Conservation (phyloP, 495 filamentous ascomycete genomes). For the Lentithecium fluviatile region DNA sequence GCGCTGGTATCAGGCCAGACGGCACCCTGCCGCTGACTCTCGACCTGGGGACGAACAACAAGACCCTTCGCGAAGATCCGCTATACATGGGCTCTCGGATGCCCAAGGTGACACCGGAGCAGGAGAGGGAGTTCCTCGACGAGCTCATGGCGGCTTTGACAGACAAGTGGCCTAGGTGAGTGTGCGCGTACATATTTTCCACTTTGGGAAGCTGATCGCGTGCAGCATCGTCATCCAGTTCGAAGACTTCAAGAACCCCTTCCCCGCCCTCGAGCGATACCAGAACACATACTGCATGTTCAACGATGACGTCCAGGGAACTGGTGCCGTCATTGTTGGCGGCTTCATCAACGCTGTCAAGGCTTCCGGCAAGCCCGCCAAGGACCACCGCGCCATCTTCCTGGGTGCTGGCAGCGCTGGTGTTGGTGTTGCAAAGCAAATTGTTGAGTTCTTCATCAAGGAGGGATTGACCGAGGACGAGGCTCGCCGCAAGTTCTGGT, state of each 20-base stretch:
- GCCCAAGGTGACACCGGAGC: constrained; percentile 73
- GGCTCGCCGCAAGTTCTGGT: constrained; percentile 88
- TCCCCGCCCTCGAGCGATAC: constrained; percentile 89
- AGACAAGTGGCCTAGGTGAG: constrained; percentile 78
- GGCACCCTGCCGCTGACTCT: constrained; percentile 89
- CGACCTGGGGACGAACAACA: constrained; percentile 90
- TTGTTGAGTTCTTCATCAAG: constrained; percentile 91
- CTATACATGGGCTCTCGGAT: constrained; percentile 87
- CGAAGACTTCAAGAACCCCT: constrained; percentile 98
- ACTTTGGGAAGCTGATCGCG: constrained; percentile 24
- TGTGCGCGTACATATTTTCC: constrained; percentile 12
- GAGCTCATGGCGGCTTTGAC: constrained; percentile 93
- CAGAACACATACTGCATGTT: constrained; percentile 87
- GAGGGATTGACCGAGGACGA: constrained; percentile 91
- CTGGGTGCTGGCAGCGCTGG: constrained; percentile 93
- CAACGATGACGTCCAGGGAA: constrained; percentile 99
- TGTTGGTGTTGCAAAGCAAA: constrained; percentile 95
- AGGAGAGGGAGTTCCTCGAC: constrained; percentile 92
- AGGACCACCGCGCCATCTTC: constrained; percentile 93
- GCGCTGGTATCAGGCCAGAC: constrained; percentile 91
- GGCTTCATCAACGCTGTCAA: constrained; percentile 95
- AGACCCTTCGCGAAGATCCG: constrained; percentile 82
- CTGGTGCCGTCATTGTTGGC: constrained; percentile 89
- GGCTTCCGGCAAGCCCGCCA: constrained; percentile 77
- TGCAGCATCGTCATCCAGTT: constrained; percentile 90